A percentile compares a stretch with the other conserved stretches of the same genome.
phyloP scores from a whole-genome alignment of 345 rosid genomes.

The Camelina hispida region DNA sequence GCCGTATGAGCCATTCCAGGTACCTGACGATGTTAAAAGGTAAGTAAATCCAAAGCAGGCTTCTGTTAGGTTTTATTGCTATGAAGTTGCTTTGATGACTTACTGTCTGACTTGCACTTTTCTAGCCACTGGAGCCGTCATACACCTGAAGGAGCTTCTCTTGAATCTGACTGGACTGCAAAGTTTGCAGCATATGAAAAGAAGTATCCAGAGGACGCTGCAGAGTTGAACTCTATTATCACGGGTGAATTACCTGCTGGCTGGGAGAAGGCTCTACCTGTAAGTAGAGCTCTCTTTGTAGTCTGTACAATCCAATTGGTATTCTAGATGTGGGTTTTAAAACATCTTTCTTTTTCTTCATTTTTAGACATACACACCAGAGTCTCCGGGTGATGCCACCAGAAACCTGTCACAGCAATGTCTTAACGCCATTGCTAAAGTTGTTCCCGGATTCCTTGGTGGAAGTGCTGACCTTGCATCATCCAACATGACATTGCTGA shows the following conservation, averaged over 20 bases:
- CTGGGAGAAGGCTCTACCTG: slow-evolving; percentile 96
- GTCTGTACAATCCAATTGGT: background rate
- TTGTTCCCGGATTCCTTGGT: slow-evolving; percentile 90
- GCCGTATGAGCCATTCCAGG: slow-evolving; percentile 93
- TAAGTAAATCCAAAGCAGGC: slow-evolving; percentile 40
- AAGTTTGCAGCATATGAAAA: slow-evolving; percentile 84
- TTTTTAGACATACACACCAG: slow-evolving; percentile 80
- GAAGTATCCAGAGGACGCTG: slow-evolving; percentile 93
- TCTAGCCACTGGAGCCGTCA: slow-evolving; percentile 99
- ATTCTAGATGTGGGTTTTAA: background rate
- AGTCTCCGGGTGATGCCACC: slow-evolving; percentile 91
- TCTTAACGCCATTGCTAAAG: slow-evolving; percentile 81
- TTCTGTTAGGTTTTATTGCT: slow-evolving; percentile 12
- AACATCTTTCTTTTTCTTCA: slow-evolving; percentile 22
- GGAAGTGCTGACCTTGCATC: slow-evolving; percentile 99
- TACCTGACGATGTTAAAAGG: slow-evolving; percentile 93
- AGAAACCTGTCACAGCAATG: slow-evolving; percentile 90
- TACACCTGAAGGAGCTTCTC: slow-evolving; percentile 61
- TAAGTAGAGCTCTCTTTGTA: slow-evolving; percentile 49
- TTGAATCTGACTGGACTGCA: slow-evolving; percentile 92
- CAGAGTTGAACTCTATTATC: slow-evolving; percentile 79
- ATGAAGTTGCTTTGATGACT: slow-evolving; percentile 15
- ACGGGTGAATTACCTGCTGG: slow-evolving; percentile 84
- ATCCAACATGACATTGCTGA: slow-evolving; percentile 95
- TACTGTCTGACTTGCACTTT: slow-evolving; percentile 22